Evolutionary conservation across 345 rosid species (phyloP), one percentile per base, ranked within the genome.

Genomic region (Salix caprea): DNA sequence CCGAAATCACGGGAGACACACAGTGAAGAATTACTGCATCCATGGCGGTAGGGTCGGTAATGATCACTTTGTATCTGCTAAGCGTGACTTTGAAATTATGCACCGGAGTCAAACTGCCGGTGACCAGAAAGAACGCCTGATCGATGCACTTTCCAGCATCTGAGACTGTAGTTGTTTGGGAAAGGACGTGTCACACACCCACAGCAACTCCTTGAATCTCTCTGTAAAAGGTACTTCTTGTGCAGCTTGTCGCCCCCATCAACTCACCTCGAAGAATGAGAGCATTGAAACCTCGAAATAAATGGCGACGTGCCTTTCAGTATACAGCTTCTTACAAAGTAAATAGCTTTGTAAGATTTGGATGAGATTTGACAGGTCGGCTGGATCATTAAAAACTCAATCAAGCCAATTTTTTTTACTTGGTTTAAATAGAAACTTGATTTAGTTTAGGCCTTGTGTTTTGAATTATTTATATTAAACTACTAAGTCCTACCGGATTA

Each of bases 251-350:
- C 34, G 44, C 23, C 52, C 52, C 28, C 40, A 5, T 36, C 5
- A 36, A 5, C 5, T 36, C 37, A 36, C 50, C 14, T 30, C 34
- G 9, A 74, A 28, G 7, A 52, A 24, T 34, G 28, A 12, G 52
- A 14, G 52, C 16, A 46, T 14, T 34, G 10, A 52, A 65, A 66
- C 3, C 3, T 66, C 15, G 71, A 52, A 75, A 52, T 65, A 67
- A 52, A 75, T 66, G 54, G 72, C 39, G 10, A 67, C 50, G 72
- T 54, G 46, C 52, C 73, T 56, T 40, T 23, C 77, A 58, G 15
- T 18, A 32, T 56, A 58, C 84, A 65, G 78, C 82, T 77, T 82
- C 74, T 65, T 32, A 15, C 21, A 65, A 74, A 78, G 70, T 56
- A 11, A 42, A 42, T 11, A 42, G 4, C 4, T 11, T 42, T 3